phyloP scores from a whole-genome alignment of 2,329 filamentous ascomycete genomes.

The Orbilia quercus region DNA sequence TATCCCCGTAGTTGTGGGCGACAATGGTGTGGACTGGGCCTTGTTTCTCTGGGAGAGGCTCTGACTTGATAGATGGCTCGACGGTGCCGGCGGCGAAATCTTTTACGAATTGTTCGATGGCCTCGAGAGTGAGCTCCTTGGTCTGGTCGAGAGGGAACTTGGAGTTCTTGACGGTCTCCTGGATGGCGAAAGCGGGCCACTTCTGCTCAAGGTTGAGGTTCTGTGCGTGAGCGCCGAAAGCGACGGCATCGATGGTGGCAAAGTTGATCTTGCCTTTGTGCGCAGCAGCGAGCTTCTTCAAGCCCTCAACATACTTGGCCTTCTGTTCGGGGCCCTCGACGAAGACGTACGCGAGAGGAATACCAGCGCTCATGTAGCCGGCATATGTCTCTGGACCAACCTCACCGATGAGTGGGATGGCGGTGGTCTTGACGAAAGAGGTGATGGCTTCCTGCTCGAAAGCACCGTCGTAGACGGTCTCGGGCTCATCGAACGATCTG shows the following conservation, averaged over 20 bases:
- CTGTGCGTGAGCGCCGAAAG: constrained; percentile 91
- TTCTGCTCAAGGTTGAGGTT: constrained; percentile 98
- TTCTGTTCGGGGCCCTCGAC: constrained; percentile 92
- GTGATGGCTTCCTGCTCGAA: constrained; percentile 84
- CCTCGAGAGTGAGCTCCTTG: constrained; percentile 78
- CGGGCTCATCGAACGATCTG: constrained; percentile 98
- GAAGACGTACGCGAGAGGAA: constrained; percentile 98
- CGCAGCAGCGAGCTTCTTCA: constrained; percentile 89
- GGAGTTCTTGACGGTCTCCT: constrained; percentile 92
- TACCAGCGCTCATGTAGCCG: constrained; percentile 89
- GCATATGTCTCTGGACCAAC: constrained; percentile 97
- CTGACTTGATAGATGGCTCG: constrained; percentile 97
- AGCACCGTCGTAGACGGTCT: constrained; percentile 82
- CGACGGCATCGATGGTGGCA: constrained; percentile 93
- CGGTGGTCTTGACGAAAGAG: constrained; percentile 82
- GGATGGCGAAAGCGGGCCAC: constrained; percentile 98
- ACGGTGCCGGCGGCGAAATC: constrained; percentile 88
- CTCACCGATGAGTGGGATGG: constrained; percentile 92
- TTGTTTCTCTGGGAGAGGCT: constrained; percentile 93
- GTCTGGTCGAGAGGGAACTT: constrained; percentile 95
- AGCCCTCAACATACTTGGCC: constrained; percentile 76
- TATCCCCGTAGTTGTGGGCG: constrained; percentile 89
- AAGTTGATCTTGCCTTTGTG: constrained; percentile 97
- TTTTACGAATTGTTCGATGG: constrained; percentile 83
- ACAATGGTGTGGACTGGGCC: constrained; percentile 88